A percentile compares a stretch with the other conserved stretches of the same genome.
phyloP scores from a whole-genome alignment of 345 rosid genomes.

The Bruguiera gymnorhiza region DNA sequence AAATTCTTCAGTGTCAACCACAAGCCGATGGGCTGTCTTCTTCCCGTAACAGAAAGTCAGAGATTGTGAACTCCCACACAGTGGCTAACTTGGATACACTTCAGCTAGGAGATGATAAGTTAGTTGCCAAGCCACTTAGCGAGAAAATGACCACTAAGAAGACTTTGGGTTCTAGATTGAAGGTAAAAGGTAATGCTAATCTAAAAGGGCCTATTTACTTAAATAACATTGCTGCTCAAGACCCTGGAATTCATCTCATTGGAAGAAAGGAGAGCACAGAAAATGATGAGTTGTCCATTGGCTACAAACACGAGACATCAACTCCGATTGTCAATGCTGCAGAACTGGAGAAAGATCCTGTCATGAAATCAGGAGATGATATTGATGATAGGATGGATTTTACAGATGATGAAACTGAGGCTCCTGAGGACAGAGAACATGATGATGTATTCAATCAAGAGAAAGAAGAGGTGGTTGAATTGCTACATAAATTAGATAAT shows the following conservation, averaged over 20 bases:
- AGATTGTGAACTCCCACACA: constrained; percentile 22
- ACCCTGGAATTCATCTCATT: constrained; percentile 22
- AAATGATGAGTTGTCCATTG: constrained; percentile 13
- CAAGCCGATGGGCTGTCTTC: constrained; percentile 29
- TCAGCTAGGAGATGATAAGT: constrained; percentile 28
- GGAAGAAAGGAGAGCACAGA: constrained; percentile 23
- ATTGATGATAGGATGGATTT: constrained; percentile 11
- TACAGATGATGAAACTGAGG: constrained; percentile 50
- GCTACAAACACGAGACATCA: constrained; percentile 29
- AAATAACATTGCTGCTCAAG: constrained; percentile 32
- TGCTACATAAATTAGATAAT: constrained; percentile 10
- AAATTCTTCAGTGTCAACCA: constrained; percentile 9
- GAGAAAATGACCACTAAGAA: constrained; percentile 49
- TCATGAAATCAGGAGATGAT: constrained; percentile 21
- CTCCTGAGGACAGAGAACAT: constrained; percentile 44
- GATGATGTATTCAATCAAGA: constrained; percentile 26
- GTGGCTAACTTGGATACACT: constrained; percentile 23
- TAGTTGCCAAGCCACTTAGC: constrained; percentile 28
- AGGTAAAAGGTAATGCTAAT: constrained; percentile 34
- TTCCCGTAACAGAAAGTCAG: constrained; percentile 25
- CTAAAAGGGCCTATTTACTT: constrained; percentile 59
- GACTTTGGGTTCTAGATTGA: constrained; percentile 57
- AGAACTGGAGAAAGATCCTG: constrained; percentile 17
- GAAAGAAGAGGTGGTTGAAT: constrained; percentile 21
- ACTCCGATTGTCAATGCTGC: constrained; percentile 27